Evolutionary conservation across 108 stramenopile genomes (phyloP), one percentile per base, ranked within the genome.

Genomic region (Fistulifera solaris): DNA sequence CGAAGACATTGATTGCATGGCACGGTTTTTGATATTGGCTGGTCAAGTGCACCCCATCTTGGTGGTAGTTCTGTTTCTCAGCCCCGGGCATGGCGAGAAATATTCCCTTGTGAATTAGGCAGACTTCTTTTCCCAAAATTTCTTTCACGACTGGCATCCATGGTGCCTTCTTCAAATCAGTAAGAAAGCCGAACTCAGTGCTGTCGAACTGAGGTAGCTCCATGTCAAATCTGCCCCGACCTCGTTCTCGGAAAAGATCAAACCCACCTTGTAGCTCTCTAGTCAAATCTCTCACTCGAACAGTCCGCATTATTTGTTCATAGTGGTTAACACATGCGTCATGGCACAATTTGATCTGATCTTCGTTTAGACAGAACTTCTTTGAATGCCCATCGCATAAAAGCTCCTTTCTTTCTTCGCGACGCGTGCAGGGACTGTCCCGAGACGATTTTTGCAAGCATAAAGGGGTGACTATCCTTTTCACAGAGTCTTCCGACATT

Each of bases 1-100:
- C 76, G 63, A 94, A 94, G 16, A 94, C 93, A 69, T 94, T 94
- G 15, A 94, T 74, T 12, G 86, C 86, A 65, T 90, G 88, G 43
- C 87, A 89, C 1, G 85, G 85, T 40, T 66, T 68, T 47, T 89
- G 85, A 8, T 52, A 58, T 56, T 81, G 82, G 26, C 65, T 77
- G 43, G 71, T 81, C 52, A 93, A 62, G 65, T 93, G 92, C n/a
- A 81, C 61, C 15, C 92, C 92, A 66, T 93, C 92, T 64, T 89
- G 85, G 52, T 93, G 92, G 57, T 89, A 93, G 10, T 71, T 74
- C 57, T 93, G 92, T 23, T 68, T 47, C 23, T 69, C 83, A 6
- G 73, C 62, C 12, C 65, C 92, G 26, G 92, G 92, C 41, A 89
- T 59, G 12, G 80, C 80, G 26, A 93, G 54, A 58, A 93, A 88